phyloP scores from a whole-genome alignment of 1,139 yeast species.

The Sugiyamaella grinbergsii region DNA sequence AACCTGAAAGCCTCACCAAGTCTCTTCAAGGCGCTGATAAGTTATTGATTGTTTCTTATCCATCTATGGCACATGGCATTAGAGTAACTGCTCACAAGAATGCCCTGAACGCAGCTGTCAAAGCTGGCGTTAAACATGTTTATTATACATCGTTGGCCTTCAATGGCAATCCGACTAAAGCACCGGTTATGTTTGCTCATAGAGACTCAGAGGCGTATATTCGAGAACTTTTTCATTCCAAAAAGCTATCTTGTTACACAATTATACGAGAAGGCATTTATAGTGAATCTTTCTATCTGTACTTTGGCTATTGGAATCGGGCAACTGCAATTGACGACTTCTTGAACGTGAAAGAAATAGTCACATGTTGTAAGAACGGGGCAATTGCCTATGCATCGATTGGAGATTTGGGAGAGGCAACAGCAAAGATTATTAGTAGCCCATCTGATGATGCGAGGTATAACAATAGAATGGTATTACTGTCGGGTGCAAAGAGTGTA shows the following conservation, averaged over 20 bases:
- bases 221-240: neutral
- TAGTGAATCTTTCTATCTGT: conserved; percentile 11
- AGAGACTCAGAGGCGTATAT: conserved; percentile 16
- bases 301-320: conserved; percentile 16
- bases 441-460: neutral
- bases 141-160: conserved; percentile 20
- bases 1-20: conserved; percentile 7
- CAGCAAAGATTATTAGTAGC: conserved; percentile 14
- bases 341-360: conserved; percentile 6
- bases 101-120: conserved; percentile 18
- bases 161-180: conserved; percentile 18
- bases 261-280: conserved; percentile 20
- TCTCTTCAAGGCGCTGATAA: conserved; percentile 13
- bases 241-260: conserved; percentile 11
- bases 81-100: conserved; percentile 15
- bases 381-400: conserved; percentile 17
- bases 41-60: conserved; percentile 16
- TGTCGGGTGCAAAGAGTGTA: conserved; percentile 7
- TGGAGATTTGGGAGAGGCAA: conserved; percentile 19
- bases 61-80: conserved; percentile 17
- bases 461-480: neutral
- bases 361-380: conserved; percentile 9
- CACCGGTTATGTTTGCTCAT: conserved; percentile 21
- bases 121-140: conserved; percentile 18
- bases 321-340: conserved; percentile 17